Conservation (phyloP, 805 yeast species). For the Candida adriatica region DNA sequence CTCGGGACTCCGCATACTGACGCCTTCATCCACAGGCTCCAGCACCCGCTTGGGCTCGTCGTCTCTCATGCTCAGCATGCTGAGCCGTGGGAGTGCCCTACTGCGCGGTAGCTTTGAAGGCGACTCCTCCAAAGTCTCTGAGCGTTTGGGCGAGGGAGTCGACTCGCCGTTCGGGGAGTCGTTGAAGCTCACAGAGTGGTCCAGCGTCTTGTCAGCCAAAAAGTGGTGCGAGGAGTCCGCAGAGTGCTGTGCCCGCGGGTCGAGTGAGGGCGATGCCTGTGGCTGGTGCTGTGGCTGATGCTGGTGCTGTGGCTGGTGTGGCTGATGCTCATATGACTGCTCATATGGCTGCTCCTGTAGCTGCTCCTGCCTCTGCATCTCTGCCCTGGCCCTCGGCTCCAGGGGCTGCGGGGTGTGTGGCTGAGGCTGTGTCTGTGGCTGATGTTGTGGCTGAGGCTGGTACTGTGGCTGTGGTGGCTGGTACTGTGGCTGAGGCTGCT, state of each 20-base stretch:
- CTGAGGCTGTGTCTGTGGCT: neutral
- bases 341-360: too few species aligned
- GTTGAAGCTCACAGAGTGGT: slow-evolving; percentile 5
- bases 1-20: too few species aligned
- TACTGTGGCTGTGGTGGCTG: slow-evolving; percentile 2
- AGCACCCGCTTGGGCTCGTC: slow-evolving; percentile 10
- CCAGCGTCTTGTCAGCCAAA: slow-evolving; percentile 18
- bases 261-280: too few species aligned
- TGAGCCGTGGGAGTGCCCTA: slow-evolving; percentile 21
- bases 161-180: slow-evolving; percentile 19
- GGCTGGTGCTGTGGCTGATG: too few species aligned
- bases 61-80: slow-evolving; percentile 19
- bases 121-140: slow-evolving; percentile 1
- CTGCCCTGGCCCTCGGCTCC: neutral
- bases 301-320: too few species aligned
- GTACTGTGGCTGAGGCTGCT: slow-evolving; percentile 5
- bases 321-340: too few species aligned
- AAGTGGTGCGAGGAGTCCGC: slow-evolving; percentile 22
- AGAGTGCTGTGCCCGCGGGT: too few species aligned
- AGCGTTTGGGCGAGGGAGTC: slow-evolving; percentile 17
- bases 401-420: neutral
- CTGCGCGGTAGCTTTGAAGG: slow-evolving; percentile 22
- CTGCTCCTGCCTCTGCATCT: neutral
- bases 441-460: too few species aligned
- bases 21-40: slow-evolving; percentile 9